Base-by-base conservation (phyloP, 140 eudicot genomes). In the Bidens hawaiensis region DNA sequence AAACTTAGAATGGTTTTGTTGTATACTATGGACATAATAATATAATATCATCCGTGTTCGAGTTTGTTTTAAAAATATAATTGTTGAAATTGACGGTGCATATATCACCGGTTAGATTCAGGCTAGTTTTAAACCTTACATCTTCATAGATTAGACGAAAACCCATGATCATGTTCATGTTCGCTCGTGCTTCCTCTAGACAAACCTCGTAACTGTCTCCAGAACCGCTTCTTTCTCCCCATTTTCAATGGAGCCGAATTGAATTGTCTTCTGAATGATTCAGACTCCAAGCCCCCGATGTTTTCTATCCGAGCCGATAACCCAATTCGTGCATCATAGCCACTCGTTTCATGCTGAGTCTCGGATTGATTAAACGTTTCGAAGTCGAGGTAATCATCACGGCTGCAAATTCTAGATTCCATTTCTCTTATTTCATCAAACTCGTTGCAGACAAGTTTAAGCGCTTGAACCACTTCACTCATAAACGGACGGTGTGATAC, bases 391-490 rank as follows among this genome's bases (percentile, higher is more conserved):
- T 82, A 76, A 49, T 43, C 83, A 67, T 49, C 70, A 7, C 45
- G 65, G 34, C 79, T 74, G 2, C 23, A 33, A 45, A 76, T 81
- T 81, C 79, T 68, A 14, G 84, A 75, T 1, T 65, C 11, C 34
- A 1, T 50, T 48, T 81, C 95, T 73, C 71, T 75, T 46, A 75
- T 79, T 45, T 85, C 95, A 0, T 94, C 94, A 51, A 83, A 77
- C 80, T 94, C 99, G 19, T 81, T 78, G 77, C 97, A 85, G 1
- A 88, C 85, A 26, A 94, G 94, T 70, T 85, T 94, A 46, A 94
- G 65, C 48, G 99, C 99, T 69, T 94, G 99, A 59, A 88, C 97
- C 2, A 94, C 99, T 73, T 94, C 97, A 2, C 99, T 97, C 99
- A 94, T 94, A 67, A 88, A 94, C 14, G 99, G 99, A 16, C 97